Evolutionary conservation across 768 basidiomycete genomes (phyloP).

Genomic region (Kwoniella bestiolae): DNA sequence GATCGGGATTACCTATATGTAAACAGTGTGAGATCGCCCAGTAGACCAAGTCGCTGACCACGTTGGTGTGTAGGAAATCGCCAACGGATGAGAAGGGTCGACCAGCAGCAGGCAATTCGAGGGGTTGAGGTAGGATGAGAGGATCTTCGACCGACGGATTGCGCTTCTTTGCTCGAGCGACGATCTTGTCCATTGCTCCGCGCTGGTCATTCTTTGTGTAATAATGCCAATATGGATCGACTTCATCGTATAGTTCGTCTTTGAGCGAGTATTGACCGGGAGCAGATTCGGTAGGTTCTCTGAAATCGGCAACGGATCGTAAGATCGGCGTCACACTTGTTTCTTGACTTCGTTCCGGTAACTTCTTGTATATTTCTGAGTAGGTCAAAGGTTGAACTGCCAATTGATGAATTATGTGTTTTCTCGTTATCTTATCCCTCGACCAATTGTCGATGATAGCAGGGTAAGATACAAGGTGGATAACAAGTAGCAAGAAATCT

Average conservation of each 20-base stretch:
- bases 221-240: constrained; percentile 95
- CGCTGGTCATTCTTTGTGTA: constrained; percentile 92
- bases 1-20: constrained; percentile 32
- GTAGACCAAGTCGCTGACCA: constrained; percentile 79
- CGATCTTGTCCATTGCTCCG: constrained; percentile 74
- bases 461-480: constrained; percentile 82
- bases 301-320: constrained; percentile 77
- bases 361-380: constrained; percentile 86
- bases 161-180: constrained; percentile 71
- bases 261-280: constrained; percentile 86
- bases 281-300: constrained; percentile 74
- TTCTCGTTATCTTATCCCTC: constrained; percentile 67
- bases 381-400: constrained; percentile 85
- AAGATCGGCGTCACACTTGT: constrained; percentile 82
- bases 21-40: constrained; percentile 61
- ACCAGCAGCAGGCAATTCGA: constrained; percentile 62
- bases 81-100: constrained; percentile 74
- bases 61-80: constrained; percentile 69
- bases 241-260: constrained; percentile 78
- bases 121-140: constrained; percentile 74
- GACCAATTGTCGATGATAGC: constrained; percentile 73
- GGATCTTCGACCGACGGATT: constrained; percentile 65
- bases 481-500: constrained; percentile 83
- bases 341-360: constrained; percentile 86
- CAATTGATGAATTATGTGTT: constrained; percentile 88